Percentiles rank a stretch among this genome's conserved stretches.
These are phyloP conservation scores for Cercospora sesami DNA, from an alignment of 2,329 filamentous ascomycete genomes.

Conservation along the genomic window DNA sequence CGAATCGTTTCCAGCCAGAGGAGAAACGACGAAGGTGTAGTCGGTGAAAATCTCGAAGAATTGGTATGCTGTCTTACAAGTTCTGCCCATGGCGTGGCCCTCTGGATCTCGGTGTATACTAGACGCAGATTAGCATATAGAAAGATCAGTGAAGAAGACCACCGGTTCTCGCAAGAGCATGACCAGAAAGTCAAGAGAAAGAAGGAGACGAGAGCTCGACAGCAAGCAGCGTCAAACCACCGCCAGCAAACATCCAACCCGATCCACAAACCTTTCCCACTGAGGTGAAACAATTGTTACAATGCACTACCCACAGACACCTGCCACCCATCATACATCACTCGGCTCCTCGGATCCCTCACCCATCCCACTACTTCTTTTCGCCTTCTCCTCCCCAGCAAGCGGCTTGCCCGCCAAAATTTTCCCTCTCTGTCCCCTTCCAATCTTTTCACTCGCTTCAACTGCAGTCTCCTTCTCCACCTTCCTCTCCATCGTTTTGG, in stretches of 20 bases:
- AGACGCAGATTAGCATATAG: background rate
- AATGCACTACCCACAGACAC: background rate
- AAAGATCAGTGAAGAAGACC: background rate
- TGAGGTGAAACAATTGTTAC: background rate
- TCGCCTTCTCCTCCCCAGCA: constrained; percentile 9
- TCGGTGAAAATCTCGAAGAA: background rate
- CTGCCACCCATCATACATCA: constrained; percentile 7
- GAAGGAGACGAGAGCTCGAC: background rate
- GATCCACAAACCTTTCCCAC: background rate
- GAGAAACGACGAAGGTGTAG: background rate
- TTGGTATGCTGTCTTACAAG: background rate
- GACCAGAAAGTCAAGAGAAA: background rate
- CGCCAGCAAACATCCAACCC: background rate
- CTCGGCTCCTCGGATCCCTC: constrained; percentile 3
- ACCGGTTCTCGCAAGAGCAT: background rate
- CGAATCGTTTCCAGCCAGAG: background rate
- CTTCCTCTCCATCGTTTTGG: constrained; percentile 25
- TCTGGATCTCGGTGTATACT: background rate
- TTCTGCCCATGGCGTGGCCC: background rate
- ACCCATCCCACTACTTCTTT: background rate
- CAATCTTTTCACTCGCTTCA: background rate
- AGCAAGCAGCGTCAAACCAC: background rate
- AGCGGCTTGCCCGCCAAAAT: constrained; percentile 6
- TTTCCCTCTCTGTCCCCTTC: background rate
- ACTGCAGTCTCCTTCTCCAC: constrained; percentile 10